Evolutionary conservation across 1,284 basidiomycete genomes (phyloP).

Genomic region (Microbotryum intermedium): DNA sequence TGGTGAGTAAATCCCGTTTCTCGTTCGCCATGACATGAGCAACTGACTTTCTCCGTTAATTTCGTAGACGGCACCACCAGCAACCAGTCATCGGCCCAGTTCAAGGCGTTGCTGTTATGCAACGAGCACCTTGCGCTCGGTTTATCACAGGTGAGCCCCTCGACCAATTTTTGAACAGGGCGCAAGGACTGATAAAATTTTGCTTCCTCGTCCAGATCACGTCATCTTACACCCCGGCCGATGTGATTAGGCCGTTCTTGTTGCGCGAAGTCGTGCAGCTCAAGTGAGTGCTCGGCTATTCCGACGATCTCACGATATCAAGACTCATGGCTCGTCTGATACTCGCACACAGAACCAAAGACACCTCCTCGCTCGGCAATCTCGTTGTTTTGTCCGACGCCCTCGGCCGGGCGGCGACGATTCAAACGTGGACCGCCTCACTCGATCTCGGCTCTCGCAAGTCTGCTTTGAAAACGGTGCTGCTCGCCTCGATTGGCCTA

Average conservation of each 20-base stretch:
- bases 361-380: conserved; percentile 18
- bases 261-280: conserved; percentile 14
- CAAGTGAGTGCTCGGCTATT: conserved; percentile 1
- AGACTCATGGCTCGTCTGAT: no score
- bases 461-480: neutral
- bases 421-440: conserved; percentile 14
- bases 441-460: conserved; percentile 1
- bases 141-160: conserved; percentile 4
- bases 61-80: neutral
- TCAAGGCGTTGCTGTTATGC: conserved; percentile 14
- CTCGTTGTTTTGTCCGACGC: conserved; percentile 15
- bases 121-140: conserved; percentile 21
- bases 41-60: no score
- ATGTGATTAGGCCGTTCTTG: conserved; percentile 14
- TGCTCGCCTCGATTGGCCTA: conserved; percentile 15
- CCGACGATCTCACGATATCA: no score
- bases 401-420: conserved; percentile 10
- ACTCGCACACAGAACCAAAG: conserved; percentile 6
- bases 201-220: neutral
- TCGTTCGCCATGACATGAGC: no score
- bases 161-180: neutral
- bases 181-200: neutral
- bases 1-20: no score
- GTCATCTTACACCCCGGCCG: conserved; percentile 3
- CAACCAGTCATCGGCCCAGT: conserved; percentile 9